A percentile compares a stretch with the other conserved stretches of the same genome.
These are phyloP conservation scores for Umbelopsis sp. DNA, from an alignment of 192 early-diverging fungal species.

Conservation along the genomic window DNA sequence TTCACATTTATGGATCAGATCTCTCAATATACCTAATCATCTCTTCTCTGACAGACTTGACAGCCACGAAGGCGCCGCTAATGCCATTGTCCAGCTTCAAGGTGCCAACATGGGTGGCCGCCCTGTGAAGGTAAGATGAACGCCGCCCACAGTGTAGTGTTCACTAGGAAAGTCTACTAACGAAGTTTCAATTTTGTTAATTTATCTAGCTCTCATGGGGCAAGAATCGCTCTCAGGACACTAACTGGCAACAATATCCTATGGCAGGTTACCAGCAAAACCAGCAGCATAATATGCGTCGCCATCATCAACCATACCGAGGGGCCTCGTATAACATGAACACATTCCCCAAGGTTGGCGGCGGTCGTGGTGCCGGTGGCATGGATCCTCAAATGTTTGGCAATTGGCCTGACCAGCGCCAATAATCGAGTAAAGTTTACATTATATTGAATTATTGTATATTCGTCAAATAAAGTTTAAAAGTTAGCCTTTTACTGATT, in stretches of 20 bases:
- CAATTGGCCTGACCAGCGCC: not conserved
- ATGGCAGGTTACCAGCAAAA: constrained; percentile 20
- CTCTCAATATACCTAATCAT: not conserved
- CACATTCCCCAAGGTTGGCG: constrained; percentile 4
- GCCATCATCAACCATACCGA: not conserved
- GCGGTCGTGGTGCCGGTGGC: not conserved
- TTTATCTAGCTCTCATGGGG: constrained; percentile 76
- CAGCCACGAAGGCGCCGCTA: constrained; percentile 86
- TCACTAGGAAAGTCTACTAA: not conserved
- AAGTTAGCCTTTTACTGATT: not conserved
- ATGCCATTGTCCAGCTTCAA: constrained; percentile 83
- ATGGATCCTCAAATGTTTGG: not conserved
- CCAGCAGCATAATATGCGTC: constrained; percentile 7
- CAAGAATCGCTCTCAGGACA: constrained; percentile 63
- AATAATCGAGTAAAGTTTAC: not conserved
- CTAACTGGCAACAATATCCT: constrained; percentile 28
- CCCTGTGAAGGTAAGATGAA: constrained; percentile 60
- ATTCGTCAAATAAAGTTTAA: not conserved
- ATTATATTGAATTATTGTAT: not conserved
- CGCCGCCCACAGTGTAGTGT: no score
- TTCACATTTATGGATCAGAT: no score
- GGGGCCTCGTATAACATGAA: not conserved
- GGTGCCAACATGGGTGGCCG: constrained; percentile 74
- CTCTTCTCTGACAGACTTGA: constrained; percentile 59
- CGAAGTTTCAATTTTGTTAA: not conserved